A percentile compares a stretch with the other conserved stretches of the same genome.
Evolutionary conservation across 495 filamentous ascomycete species (phyloP).

Genomic region (Acidomyces sp.): DNA sequence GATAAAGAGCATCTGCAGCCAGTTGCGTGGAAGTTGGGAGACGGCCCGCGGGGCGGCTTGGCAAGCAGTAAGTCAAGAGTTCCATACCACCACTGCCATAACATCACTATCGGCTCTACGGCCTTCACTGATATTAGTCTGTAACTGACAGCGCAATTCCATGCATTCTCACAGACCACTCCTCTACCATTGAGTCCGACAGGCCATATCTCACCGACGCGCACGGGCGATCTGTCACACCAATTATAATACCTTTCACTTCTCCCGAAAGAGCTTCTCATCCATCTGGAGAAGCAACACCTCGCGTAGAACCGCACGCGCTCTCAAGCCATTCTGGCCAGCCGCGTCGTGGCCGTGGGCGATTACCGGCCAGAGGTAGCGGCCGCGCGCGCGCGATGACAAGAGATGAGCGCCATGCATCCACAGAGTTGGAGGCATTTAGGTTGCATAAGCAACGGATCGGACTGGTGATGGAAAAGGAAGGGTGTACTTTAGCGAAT

Average conservation of each 20-base stretch:
- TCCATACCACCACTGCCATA: neutral
- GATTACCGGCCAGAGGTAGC: conserved; percentile 27
- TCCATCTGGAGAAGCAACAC: too few relatives aligned
- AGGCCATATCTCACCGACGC: conserved; percentile 27
- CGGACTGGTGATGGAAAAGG: conserved; percentile 37
- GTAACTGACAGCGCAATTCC: conserved; percentile 6
- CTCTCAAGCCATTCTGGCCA: neutral
- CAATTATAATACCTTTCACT: conserved; percentile 20
- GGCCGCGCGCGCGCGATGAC: conserved; percentile 29
- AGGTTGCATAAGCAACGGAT: conserved; percentile 34
- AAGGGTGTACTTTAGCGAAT: conserved; percentile 33
- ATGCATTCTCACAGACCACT: conserved; percentile 1
- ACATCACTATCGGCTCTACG: neutral
- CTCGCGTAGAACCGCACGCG: neutral
- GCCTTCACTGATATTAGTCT: neutral
- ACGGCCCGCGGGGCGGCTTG: conserved; percentile 43
- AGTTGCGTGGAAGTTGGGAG: conserved; percentile 51
- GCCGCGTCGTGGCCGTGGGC: too few relatives aligned
- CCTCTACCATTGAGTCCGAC: conserved; percentile 20
- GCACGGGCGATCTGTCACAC: conserved; percentile 27
- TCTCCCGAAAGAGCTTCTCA: too few relatives aligned
- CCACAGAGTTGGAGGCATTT: conserved; percentile 29
- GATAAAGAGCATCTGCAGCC: conserved; percentile 44
- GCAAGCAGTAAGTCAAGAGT: conserved; percentile 24
- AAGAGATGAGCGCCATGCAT: conserved; percentile 29